These are phyloP conservation scores for Heliamphora pulchella DNA, from an alignment of 179 eudicot species.

Conservation along the genomic window DNA sequence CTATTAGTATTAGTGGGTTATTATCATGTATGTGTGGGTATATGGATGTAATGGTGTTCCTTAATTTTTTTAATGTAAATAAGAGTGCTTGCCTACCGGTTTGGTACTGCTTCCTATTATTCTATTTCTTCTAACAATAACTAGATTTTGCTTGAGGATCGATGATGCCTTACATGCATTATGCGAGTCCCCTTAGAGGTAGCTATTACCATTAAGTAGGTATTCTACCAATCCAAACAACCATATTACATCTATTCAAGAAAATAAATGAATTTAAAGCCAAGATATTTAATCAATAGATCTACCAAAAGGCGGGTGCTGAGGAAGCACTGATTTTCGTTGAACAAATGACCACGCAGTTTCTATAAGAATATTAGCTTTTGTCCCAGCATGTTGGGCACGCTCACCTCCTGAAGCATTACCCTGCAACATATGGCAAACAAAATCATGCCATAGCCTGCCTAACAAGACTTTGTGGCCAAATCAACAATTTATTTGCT, in stretches of 20 bases:
- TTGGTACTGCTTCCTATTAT: no score
- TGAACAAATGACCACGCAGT: slow-evolving; percentile 67
- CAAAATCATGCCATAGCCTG: neutral
- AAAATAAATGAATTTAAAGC: neutral
- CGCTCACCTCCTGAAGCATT: slow-evolving; percentile 93
- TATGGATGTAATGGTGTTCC: no score
- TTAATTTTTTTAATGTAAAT: no score
- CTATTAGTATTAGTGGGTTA: no score
- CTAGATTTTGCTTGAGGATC: neutral
- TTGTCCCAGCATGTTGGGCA: slow-evolving; percentile 60
- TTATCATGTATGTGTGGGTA: no score
- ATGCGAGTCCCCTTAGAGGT: neutral
- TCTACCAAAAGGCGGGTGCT: slow-evolving; percentile 58
- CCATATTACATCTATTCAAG: neutral
- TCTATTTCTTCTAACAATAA: no score
- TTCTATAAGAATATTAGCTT: slow-evolving; percentile 54
- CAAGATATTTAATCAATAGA: slow-evolving; percentile 1
- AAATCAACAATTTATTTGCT: neutral
- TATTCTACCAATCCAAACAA: neutral
- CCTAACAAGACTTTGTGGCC: neutral
- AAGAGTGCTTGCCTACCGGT: no score
- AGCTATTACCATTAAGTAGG: neutral
- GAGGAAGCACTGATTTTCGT: slow-evolving; percentile 60
- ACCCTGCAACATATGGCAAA: slow-evolving; percentile 43
- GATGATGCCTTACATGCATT: neutral